A percentile compares a stretch with the other conserved stretches of the same genome.
These are phyloP conservation scores for Phaseolus coccineus DNA, from an alignment of 331 rosid species.

Conservation along the genomic window DNA sequence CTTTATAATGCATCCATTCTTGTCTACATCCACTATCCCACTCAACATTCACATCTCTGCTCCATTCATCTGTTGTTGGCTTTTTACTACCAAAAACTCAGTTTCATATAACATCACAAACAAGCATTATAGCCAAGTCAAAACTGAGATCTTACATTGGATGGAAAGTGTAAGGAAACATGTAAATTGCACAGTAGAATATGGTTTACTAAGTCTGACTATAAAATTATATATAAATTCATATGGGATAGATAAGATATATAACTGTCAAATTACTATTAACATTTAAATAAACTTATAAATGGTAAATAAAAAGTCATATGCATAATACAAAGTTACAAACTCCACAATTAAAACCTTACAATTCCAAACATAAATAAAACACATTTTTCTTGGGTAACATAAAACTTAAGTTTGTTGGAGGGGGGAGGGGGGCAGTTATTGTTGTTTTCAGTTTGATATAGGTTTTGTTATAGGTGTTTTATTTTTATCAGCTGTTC, in stretches of 20 bases:
- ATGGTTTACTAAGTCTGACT: not conserved
- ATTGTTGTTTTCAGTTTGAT: too few relatives aligned
- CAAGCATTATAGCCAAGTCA: constrained; percentile 10
- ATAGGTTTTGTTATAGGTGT: too few relatives aligned
- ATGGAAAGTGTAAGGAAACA: not conserved
- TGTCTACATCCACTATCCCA: not conserved
- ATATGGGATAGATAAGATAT: not conserved
- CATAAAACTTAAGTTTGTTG: too few relatives aligned
- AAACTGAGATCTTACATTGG: not conserved
- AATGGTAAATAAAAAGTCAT: not conserved
- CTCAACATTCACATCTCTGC: not conserved
- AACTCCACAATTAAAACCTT: not conserved
- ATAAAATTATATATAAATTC: not conserved
- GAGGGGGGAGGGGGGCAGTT: too few relatives aligned
- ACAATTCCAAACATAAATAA: not conserved
- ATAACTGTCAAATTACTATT: not conserved
- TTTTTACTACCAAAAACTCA: not conserved
- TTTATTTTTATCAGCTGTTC: too few relatives aligned
- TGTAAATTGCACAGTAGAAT: not conserved
- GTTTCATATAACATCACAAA: not conserved
- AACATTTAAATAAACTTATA: not conserved
- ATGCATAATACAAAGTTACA: not conserved
- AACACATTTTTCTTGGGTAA: not conserved
- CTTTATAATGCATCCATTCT: not conserved
- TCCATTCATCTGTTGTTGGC: not conserved